Evolutionary conservation across 495 filamentous ascomycete species (phyloP).

Genomic region (Aspergillus ostianus): DNA sequence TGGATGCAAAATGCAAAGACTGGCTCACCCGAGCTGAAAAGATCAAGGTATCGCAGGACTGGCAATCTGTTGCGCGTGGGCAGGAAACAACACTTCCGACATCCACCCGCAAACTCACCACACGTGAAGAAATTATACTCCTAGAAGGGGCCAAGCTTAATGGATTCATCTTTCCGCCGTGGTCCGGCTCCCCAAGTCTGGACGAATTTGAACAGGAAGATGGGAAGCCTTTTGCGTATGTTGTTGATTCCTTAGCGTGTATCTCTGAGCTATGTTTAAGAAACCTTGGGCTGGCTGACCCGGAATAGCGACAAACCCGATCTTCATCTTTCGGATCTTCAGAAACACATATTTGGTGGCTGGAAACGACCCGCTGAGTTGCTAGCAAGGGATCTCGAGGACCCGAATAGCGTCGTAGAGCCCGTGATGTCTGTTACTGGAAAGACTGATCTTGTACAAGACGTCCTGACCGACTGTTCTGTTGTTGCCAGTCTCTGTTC

Average conservation of each 20-base stretch:
- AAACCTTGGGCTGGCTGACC: slow-evolving; percentile 22
- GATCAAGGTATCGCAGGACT: slow-evolving; percentile 58
- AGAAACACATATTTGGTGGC: slow-evolving; percentile 67
- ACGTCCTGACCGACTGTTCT: slow-evolving; percentile 91
- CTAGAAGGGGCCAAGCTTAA: slow-evolving; percentile 75
- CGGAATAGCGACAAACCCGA: slow-evolving; percentile 62
- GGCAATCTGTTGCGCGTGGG: slow-evolving; percentile 27
- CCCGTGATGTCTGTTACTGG: slow-evolving; percentile 54
- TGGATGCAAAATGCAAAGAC: slow-evolving; percentile 64
- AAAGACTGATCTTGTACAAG: slow-evolving; percentile 82
- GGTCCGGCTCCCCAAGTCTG: slow-evolving; percentile 58
- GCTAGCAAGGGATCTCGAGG: slow-evolving; percentile 22
- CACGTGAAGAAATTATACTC: slow-evolving; percentile 74
- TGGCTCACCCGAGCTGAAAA: slow-evolving; percentile 66
- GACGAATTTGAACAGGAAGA: slow-evolving; percentile 50
- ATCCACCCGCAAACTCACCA: slow-evolving; percentile 63
- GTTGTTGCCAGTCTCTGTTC: slow-evolving; percentile 95
- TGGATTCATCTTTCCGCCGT: slow-evolving; percentile 78
- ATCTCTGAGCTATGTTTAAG: neutral
- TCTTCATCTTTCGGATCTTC: slow-evolving; percentile 66
- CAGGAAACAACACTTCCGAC: slow-evolving; percentile 28
- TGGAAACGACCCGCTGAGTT: slow-evolving; percentile 77
- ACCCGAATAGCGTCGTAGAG: slow-evolving; percentile 5
- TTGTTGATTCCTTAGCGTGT: slow-evolving; percentile 9
- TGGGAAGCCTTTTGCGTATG: slow-evolving; percentile 55